Base-by-base conservation (phyloP, 306 rosid genomes). In the Cucumis cinereus region DNA sequence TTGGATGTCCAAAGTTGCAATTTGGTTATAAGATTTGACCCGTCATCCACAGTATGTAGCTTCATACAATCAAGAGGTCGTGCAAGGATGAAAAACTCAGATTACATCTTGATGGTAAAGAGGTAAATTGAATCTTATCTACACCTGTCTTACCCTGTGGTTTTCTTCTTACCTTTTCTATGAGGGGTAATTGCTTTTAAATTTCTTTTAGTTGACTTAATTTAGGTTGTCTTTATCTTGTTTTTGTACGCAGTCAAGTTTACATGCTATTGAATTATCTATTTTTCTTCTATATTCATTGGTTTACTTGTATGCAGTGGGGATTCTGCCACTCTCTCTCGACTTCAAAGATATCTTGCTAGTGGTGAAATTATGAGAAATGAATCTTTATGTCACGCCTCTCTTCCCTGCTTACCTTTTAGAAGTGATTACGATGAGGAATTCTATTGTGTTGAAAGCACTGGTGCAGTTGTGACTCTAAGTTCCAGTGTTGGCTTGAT, bases 21-120 rank as follows among this genome's bases (percentile, higher is more conserved):
- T 76, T 73, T 93, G 84, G 98, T 91, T 24, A 78, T 93, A 53
- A 88, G 97, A 85, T 93, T 93, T 83, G 98, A 93, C 82, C 97
- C 97, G 3, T 86, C 82, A 63, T 81, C 87, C 64, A 93, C 96
- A 19, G 92, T 93, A 15, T 86, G 91, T 78, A 91, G 98, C 83
- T 91, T 91, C 81, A 91, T 93, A 74, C 98, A 91, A 86, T 93
- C 98, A 38, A 77, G 94, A 63, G 98, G 98, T 6, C 96, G 97
- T 53, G 98, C 97, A 1, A 90, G 98, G 77, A 89, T 82, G 90
- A 81, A 41, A 36, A 85, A 93, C 76, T 91, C 98, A 8, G 94
- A 90, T 52, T 93, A 87, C 61, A 12, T 93, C 56, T 85, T 91
- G 64, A 91, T 93, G 96, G 86, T 93, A 53, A 72, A 91, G 73